A percentile compares a stretch with the other conserved stretches of the same genome.
Conservation (phyloP, 768 basidiomycete genomes). For the Lenzites betulinus region DNA sequence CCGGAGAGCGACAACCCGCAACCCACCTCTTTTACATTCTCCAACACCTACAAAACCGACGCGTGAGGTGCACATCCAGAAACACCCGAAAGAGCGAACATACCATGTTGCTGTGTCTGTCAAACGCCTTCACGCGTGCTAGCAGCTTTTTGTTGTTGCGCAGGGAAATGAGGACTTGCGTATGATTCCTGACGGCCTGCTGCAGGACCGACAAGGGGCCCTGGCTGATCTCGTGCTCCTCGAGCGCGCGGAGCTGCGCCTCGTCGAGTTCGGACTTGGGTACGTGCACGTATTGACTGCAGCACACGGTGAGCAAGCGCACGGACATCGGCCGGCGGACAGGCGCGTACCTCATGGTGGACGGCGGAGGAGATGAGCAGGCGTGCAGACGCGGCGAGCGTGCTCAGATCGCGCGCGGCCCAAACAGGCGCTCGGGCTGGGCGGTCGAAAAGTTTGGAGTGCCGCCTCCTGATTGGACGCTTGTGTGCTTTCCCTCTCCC, state of each 20-base stretch:
- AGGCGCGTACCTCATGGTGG: conserved; percentile 29
- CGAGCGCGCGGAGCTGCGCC: conserved; percentile 91
- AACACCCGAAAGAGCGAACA: conserved; percentile 25
- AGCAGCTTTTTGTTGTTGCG: conserved; percentile 98
- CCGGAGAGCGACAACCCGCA: neutral
- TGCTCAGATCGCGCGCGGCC: conserved; percentile 8
- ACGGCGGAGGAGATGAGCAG: conserved; percentile 10
- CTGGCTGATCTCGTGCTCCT: conserved; percentile 98
- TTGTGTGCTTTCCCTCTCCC: conserved; percentile 7
- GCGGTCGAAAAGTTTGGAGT: conserved; percentile 32
- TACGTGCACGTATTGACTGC: conserved; percentile 94
- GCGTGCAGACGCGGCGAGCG: neutral
- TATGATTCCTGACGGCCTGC: conserved; percentile 96
- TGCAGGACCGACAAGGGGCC: conserved; percentile 96
- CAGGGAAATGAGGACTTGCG: conserved; percentile 95
- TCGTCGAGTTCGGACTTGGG: conserved; percentile 98
- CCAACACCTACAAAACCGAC: conserved; percentile 66
- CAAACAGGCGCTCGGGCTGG: conserved; percentile 20
- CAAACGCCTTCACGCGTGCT: conserved; percentile 96
- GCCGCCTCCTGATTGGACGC: conserved; percentile 24
- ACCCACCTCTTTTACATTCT: conserved; percentile 95
- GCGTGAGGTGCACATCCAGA: conserved; percentile 2
- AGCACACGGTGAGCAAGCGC: conserved; percentile 5
- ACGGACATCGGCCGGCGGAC: neutral
- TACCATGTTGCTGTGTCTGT: conserved; percentile 98